These are phyloP conservation scores for Helicostylum pulchrum DNA, from an alignment of 192 early-diverging fungal genomes.

Conservation along the genomic window DNA sequence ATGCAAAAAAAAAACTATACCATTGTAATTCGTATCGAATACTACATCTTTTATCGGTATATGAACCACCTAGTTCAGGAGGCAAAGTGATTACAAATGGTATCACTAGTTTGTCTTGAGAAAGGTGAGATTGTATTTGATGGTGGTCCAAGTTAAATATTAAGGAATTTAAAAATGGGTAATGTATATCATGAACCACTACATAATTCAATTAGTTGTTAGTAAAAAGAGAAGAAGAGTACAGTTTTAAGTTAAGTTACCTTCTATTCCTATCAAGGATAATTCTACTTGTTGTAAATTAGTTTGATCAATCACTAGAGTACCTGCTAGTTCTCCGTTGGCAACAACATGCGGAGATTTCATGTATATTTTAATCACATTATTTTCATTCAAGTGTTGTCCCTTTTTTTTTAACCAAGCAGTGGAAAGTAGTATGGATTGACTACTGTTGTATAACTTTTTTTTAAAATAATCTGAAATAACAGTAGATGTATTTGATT, in stretches of 20 bases:
- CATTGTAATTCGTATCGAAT: constrained; percentile 23
- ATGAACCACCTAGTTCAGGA: constrained; percentile 10
- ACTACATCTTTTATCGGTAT: constrained; percentile 20
- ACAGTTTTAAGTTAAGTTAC: no score
- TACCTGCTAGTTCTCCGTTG: constrained; percentile 17
- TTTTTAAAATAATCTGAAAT: no score
- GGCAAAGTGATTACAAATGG: constrained; percentile 15
- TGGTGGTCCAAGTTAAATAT: background rate
- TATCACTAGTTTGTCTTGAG: background rate
- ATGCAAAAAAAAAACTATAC: background rate
- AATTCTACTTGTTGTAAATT: constrained; percentile 2
- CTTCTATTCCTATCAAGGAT: constrained; percentile 13
- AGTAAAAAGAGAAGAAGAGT: background rate
- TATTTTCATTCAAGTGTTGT: background rate
- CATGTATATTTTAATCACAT: constrained; percentile 12
- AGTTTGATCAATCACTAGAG: constrained; percentile 1
- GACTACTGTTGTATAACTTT: no score
- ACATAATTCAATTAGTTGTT: background rate
- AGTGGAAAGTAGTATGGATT: background rate
- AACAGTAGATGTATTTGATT: background rate
- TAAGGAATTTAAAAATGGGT: background rate
- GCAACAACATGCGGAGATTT: constrained; percentile 23
- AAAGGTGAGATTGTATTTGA: background rate
- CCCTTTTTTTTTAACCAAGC: constrained; percentile 18
- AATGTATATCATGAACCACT: background rate